Percentiles rank a stretch among this genome's conserved stretches.
phyloP scores from a whole-genome alignment of 2,329 filamentous ascomycete genomes.

The Fusarium sterilihyphosum region DNA sequence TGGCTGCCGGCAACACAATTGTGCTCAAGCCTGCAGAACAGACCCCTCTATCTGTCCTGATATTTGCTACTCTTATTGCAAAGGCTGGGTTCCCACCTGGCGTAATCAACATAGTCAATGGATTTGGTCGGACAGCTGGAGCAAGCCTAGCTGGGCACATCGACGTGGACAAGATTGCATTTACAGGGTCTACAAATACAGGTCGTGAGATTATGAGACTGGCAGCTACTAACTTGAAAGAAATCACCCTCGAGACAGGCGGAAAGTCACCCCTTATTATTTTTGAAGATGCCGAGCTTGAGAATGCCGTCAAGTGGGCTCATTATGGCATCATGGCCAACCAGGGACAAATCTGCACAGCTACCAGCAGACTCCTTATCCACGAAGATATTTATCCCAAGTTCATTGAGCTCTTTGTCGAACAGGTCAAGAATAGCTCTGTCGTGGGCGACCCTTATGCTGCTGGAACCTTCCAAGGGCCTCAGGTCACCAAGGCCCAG shows the following conservation, averaged over 20 bases:
- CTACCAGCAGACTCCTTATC: slow-evolving; percentile 71
- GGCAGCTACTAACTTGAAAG: slow-evolving; percentile 68
- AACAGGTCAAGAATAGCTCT: slow-evolving; percentile 49
- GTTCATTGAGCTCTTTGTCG: slow-evolving; percentile 58
- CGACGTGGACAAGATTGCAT: slow-evolving; percentile 79
- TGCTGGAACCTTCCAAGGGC: slow-evolving; percentile 76
- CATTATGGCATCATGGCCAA: slow-evolving; percentile 66
- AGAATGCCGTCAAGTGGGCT: slow-evolving; percentile 72
- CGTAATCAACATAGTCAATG: slow-evolving; percentile 80
- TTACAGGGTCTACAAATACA: slow-evolving; percentile 79
- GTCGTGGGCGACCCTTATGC: slow-evolving; percentile 74
- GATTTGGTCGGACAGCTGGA: slow-evolving; percentile 73
- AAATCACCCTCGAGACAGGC: slow-evolving; percentile 73
- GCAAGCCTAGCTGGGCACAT: slow-evolving; percentile 73
- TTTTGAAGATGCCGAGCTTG: slow-evolving; percentile 72
- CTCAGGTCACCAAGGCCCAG: slow-evolving; percentile 76
- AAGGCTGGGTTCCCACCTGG: slow-evolving; percentile 82
- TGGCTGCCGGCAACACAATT: slow-evolving; percentile 71
- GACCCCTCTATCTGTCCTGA: slow-evolving; percentile 63
- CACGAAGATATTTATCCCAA: slow-evolving; percentile 69
- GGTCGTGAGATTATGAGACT: slow-evolving; percentile 73
- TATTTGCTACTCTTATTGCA: slow-evolving; percentile 72
- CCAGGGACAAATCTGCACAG: slow-evolving; percentile 72
- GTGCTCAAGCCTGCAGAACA: slow-evolving; percentile 62
- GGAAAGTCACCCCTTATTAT: slow-evolving; percentile 73